phyloP scores from a whole-genome alignment of 83 land plant genomes.

The Isoetes engelmannii region DNA sequence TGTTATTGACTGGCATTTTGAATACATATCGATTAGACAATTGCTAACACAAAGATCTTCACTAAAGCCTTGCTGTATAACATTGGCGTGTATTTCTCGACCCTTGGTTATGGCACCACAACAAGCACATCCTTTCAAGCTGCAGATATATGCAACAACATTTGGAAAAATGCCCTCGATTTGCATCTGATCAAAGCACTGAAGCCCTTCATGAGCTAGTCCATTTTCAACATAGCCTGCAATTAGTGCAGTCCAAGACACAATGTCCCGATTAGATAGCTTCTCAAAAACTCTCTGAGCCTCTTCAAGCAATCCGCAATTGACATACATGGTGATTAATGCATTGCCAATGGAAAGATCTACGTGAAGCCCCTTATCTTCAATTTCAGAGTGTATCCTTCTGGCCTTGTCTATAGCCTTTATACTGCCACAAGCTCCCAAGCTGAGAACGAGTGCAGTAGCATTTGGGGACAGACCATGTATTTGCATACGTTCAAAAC shows the following conservation, averaged over 20 bases:
- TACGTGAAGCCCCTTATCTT: background rate
- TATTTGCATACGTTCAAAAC: too few species aligned
- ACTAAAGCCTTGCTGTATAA: background rate
- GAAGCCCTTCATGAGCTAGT: background rate
- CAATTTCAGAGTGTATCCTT: conserved; percentile 7
- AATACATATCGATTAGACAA: conserved; percentile 5
- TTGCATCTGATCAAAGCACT: background rate
- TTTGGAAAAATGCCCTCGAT: background rate
- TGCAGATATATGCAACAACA: conserved; percentile 1
- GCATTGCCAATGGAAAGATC: conserved; percentile 8
- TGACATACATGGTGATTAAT: conserved; percentile 5
- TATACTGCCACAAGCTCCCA: conserved; percentile 8
- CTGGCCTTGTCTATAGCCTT: background rate
- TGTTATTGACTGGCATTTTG: background rate
- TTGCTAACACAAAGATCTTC: conserved; percentile 1
- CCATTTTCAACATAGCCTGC: conserved; percentile 1
- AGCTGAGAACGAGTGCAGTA: too few species aligned
- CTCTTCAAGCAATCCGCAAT: background rate
- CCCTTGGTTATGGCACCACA: background rate
- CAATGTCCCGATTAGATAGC: conserved; percentile 1
- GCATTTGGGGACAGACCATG: too few species aligned
- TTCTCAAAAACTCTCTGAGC: background rate
- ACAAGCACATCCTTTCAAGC: background rate
- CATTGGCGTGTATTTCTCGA: conserved; percentile 1
- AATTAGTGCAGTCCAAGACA: conserved; percentile 11